Percentiles rank a stretch among this genome's conserved stretches.
These are phyloP conservation scores for Aphanomyces cochlioides DNA, from an alignment of 352 stramenopile species.

Conservation along the genomic window DNA sequence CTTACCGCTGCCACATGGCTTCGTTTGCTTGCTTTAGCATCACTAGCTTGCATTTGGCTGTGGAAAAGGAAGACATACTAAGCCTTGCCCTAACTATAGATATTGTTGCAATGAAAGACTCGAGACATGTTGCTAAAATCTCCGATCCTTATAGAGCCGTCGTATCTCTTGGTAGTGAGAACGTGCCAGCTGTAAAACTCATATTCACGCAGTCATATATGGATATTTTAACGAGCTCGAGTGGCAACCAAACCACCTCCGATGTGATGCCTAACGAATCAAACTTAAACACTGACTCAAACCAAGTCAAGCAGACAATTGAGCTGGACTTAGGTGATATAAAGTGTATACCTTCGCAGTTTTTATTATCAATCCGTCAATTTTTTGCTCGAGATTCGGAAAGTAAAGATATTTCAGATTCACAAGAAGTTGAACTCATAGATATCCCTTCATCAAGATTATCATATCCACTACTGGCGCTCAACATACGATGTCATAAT, in stretches of 20 bases:
- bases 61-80: not conserved
- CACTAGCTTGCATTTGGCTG: not conserved
- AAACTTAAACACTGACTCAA: not conserved
- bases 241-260: not conserved
- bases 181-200: not conserved
- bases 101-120: conserved; percentile 1
- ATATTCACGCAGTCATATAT: not conserved
- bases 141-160: not conserved
- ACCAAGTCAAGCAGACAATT: not conserved
- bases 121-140: not conserved
- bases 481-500: not conserved
- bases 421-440: not conserved
- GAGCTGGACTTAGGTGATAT: not conserved
- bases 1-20: conserved; percentile 37
- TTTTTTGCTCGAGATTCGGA: conserved; percentile 11
- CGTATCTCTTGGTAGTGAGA: not conserved
- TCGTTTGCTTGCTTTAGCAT: not conserved
- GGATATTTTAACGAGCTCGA: not conserved
- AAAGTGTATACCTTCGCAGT: conserved; percentile 2
- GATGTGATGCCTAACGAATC: not conserved
- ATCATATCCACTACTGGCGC: not conserved
- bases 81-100: not conserved
- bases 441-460: not conserved
- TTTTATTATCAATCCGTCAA: not conserved
- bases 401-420: not conserved